Percentiles rank a stretch among this genome's conserved stretches.
Conservation (phyloP, 306 rosid species). For the Cicer pinnatifidum region DNA sequence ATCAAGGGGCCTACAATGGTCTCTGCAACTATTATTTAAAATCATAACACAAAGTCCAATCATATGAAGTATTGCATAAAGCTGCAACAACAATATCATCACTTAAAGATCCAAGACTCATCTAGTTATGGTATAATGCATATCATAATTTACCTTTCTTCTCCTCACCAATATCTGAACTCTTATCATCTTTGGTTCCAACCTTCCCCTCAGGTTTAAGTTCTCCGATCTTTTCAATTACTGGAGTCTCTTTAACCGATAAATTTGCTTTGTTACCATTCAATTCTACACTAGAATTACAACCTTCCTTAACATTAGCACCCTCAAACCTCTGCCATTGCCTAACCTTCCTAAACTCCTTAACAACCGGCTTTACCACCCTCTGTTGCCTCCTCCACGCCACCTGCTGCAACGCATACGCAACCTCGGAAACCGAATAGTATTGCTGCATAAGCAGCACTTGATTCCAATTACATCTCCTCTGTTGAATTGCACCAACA, state of each 20-base stretch:
- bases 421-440: conserved; percentile 82
- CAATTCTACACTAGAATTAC: conserved; percentile 60
- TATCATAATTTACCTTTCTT: conserved; percentile 57
- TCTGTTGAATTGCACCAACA: conserved; percentile 68
- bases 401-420: conserved; percentile 71
- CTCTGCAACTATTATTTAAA: too few relatives aligned
- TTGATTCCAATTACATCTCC: conserved; percentile 88
- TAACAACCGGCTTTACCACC: conserved; percentile 59
- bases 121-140: neutral
- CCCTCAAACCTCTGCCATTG: conserved; percentile 66
- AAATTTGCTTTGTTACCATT: conserved; percentile 56
- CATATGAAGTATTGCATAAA: too few relatives aligned
- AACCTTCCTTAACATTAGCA: conserved; percentile 52
- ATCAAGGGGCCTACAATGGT: neutral
- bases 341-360: conserved; percentile 70
- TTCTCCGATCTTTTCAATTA: conserved; percentile 53
- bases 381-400: conserved; percentile 83
- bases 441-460: conserved; percentile 97
- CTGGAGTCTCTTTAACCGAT: conserved; percentile 52
- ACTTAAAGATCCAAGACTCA: neutral
- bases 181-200: conserved; percentile 58
- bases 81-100: too few relatives aligned
- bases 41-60: too few relatives aligned
- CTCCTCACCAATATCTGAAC: conserved; percentile 52
- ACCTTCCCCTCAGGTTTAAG: conserved; percentile 54